These are phyloP conservation scores for Solanum pinnatisectum DNA, from an alignment of 257 asterid species.

Conservation along the genomic window DNA sequence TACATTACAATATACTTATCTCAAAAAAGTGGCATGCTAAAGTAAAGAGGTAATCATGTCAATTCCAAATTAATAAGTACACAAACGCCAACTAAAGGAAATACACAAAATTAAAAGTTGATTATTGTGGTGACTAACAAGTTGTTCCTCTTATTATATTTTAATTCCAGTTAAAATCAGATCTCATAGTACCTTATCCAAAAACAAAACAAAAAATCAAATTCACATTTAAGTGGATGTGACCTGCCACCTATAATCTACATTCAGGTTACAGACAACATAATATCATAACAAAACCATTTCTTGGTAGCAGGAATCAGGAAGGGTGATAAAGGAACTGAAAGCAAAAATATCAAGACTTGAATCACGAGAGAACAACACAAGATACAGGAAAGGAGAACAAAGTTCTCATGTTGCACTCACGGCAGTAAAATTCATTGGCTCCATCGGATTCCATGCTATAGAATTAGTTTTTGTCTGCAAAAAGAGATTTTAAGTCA, in stretches of 20 bases:
- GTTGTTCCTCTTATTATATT: too few species aligned
- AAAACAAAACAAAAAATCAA: neutral
- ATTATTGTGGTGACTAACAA: too few species aligned
- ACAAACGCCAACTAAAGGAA: too few species aligned
- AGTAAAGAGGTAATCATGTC: too few species aligned
- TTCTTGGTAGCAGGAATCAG: neutral
- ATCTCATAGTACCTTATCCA: neutral
- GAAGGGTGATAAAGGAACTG: neutral
- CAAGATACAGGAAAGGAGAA: neutral
- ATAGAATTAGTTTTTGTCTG: slow-evolving; percentile 89
- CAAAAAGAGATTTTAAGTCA: slow-evolving; percentile 3
- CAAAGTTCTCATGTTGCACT: slow-evolving; percentile 17
- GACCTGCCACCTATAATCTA: neutral
- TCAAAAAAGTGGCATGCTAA: too few species aligned
- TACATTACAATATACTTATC: too few species aligned
- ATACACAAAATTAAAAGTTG: too few species aligned
- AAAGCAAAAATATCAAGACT: neutral
- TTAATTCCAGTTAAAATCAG: neutral
- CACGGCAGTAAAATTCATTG: slow-evolving; percentile 98
- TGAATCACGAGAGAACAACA: neutral
- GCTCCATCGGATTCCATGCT: slow-evolving; percentile 98
- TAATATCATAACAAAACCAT: neutral
- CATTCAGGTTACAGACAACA: neutral
- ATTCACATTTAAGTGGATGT: neutral
- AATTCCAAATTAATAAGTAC: too few species aligned